A percentile compares a stretch with the other conserved stretches of the same genome.
These are phyloP conservation scores for Ophiostoma perfectum DNA, from an alignment of 2,329 filamentous ascomycete genomes.

Conservation along the genomic window DNA sequence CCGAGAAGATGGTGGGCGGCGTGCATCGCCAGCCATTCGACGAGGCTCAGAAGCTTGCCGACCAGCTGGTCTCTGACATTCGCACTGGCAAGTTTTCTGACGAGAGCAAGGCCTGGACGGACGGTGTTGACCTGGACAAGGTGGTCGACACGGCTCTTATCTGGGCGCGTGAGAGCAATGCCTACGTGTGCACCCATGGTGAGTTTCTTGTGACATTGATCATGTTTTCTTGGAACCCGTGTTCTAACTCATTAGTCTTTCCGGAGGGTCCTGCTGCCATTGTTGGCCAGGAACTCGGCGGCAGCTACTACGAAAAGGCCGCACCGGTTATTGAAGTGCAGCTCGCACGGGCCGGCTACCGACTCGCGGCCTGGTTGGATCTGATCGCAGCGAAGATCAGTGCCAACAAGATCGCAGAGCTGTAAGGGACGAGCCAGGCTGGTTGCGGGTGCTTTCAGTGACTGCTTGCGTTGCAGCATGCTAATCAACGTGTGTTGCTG, in stretches of 20 bases:
- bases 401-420: constrained; percentile 28
- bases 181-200: constrained; percentile 58
- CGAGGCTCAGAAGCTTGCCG: constrained; percentile 52
- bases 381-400: constrained; percentile 44
- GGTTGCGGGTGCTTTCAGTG: neutral
- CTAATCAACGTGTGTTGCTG: neutral
- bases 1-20: constrained; percentile 59
- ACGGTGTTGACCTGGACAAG: constrained; percentile 49
- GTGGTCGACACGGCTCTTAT: constrained; percentile 50
- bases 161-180: constrained; percentile 62
- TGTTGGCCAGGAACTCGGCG: constrained; percentile 52
- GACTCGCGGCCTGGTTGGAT: constrained; percentile 63
- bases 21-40: constrained; percentile 46
- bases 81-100: constrained; percentile 49
- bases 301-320: constrained; percentile 57
- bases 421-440: constrained; percentile 22
- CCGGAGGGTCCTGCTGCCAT: constrained; percentile 56
- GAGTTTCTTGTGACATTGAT: constrained; percentile 29
- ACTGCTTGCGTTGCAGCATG: neutral
- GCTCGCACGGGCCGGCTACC: constrained; percentile 63
- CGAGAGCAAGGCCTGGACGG: constrained; percentile 50
- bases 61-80: constrained; percentile 51
- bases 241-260: constrained; percentile 43
- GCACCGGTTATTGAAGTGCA: constrained; percentile 60
- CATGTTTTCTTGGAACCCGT: neutral